These are phyloP conservation scores for Lactarius sanguifluus DNA, from an alignment of 768 basidiomycete genomes.

Conservation along the genomic window DNA sequence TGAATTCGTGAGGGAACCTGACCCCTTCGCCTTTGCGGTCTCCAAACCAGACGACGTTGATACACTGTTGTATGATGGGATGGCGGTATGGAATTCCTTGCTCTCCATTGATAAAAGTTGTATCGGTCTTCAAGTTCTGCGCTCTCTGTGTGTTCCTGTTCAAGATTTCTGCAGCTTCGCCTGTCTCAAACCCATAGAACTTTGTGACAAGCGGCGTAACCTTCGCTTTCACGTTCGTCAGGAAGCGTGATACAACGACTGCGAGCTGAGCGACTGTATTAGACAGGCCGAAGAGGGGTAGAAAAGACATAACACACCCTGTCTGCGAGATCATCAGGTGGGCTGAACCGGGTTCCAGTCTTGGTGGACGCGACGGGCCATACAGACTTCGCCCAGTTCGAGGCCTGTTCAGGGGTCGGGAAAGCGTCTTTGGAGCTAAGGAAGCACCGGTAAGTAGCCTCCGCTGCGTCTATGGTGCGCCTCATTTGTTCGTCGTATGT, in stretches of 20 bases:
- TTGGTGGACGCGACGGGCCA: conserved; percentile 17
- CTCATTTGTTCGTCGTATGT: neutral
- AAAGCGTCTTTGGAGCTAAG: conserved; percentile 10
- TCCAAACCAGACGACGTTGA: conserved; percentile 13
- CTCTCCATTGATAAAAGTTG: conserved; percentile 7
- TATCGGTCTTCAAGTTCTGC: conserved; percentile 10
- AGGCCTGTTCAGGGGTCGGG: conserved; percentile 8
- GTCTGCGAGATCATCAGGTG: neutral
- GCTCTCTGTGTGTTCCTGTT: neutral
- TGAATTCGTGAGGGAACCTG: conserved; percentile 12
- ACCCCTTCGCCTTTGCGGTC: neutral
- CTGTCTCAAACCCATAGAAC: conserved; percentile 4
- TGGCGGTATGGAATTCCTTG: conserved; percentile 4
- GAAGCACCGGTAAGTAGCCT: conserved; percentile 12
- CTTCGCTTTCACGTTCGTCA: conserved; percentile 5
- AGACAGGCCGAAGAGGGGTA: neutral
- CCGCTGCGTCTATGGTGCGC: neutral
- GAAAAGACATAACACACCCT: neutral
- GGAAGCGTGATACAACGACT: neutral
- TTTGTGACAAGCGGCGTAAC: conserved; percentile 10
- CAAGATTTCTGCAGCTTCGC: neutral
- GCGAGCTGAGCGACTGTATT: neutral
- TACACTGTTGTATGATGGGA: conserved; percentile 10
- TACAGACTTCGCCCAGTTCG: conserved; percentile 7
- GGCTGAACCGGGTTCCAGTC: neutral